Evolutionary conservation across 2,329 filamentous ascomycete species (phyloP).

Genomic region (Bipolaris cookei): DNA sequence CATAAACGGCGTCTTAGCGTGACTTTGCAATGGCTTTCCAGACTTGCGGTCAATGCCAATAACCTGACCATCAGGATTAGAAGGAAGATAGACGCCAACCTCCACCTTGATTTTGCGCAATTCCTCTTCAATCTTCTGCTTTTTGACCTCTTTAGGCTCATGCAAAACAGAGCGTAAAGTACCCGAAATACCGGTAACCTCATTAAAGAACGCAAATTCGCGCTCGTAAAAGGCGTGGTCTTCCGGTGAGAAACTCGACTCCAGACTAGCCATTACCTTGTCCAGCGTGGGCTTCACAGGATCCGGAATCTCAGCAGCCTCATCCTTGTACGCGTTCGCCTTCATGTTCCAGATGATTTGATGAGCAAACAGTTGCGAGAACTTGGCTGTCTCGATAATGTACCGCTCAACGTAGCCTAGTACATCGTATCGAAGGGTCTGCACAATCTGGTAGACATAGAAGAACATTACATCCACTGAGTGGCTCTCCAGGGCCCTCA

Average conservation of each 20-base stretch:
- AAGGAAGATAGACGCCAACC: constrained; percentile 94
- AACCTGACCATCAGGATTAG: constrained; percentile 95
- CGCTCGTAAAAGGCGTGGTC: constrained; percentile 90
- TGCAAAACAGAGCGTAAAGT: constrained; percentile 95
- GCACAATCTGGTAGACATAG: constrained; percentile 97
- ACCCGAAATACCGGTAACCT: constrained; percentile 93
- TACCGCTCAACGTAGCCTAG: constrained; percentile 96
- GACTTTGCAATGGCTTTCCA: constrained; percentile 94
- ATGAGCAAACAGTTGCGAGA: constrained; percentile 97
- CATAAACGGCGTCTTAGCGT: constrained; percentile 99
- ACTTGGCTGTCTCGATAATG: constrained; percentile 94
- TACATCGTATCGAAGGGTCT: constrained; percentile 88
- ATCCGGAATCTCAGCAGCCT: constrained; percentile 89
- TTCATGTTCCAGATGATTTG: constrained; percentile 99
- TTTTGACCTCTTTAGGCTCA: constrained; percentile 92
- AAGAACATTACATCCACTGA: constrained; percentile 98
- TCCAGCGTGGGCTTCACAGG: constrained; percentile 92
- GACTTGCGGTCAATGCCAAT: constrained; percentile 98
- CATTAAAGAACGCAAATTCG: constrained; percentile 97
- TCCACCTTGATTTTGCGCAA: constrained; percentile 96
- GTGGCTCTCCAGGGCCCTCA: constrained; percentile 91
- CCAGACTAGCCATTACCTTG: constrained; percentile 82
- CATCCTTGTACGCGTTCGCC: constrained; percentile 97
- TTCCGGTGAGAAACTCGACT: constrained; percentile 76
- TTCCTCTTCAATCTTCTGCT: constrained; percentile 98